phyloP scores from a whole-genome alignment of 2,329 filamentous ascomycete species.

The Neopestalotiopsis rosae region DNA sequence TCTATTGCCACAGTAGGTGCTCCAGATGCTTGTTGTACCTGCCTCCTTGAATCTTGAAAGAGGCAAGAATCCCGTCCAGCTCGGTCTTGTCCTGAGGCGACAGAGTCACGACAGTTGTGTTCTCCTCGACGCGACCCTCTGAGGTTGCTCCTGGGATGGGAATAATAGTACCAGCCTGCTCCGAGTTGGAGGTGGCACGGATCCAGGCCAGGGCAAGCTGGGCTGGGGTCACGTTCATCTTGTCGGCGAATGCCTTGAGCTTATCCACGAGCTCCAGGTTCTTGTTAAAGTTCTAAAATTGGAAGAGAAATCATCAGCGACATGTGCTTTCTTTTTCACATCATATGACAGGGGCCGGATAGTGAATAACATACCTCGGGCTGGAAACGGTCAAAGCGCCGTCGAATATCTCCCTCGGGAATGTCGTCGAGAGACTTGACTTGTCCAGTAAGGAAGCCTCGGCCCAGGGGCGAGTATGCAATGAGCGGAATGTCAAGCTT shows the following conservation, averaged over 20 bases:
- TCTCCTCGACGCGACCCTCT: slow-evolving; percentile 37
- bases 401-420: slow-evolving; percentile 53
- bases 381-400: slow-evolving; percentile 50
- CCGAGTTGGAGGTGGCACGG: slow-evolving; percentile 27
- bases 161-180: slow-evolving; percentile 48
- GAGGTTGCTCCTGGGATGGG: slow-evolving; percentile 41
- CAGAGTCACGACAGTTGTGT: slow-evolving; percentile 31
- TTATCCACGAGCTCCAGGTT: slow-evolving; percentile 60
- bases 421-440: slow-evolving; percentile 53
- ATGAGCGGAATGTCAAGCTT: slow-evolving; percentile 61
- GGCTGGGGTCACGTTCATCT: slow-evolving; percentile 58
- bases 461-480: slow-evolving; percentile 64
- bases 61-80: slow-evolving; percentile 13
- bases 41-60: slow-evolving; percentile 15
- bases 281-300: slow-evolving; percentile 54
- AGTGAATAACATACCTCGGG: slow-evolving; percentile 36
- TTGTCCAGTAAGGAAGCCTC: slow-evolving; percentile 60
- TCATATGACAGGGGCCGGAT: no score
- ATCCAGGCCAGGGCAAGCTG: slow-evolving; percentile 70
- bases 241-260: slow-evolving; percentile 53
- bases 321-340: not conserved
- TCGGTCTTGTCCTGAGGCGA: slow-evolving; percentile 17
- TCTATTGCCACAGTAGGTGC: not conserved
- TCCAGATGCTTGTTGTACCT: slow-evolving; percentile 16
- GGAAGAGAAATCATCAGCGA: not conserved